These are phyloP conservation scores for Colletotrichum graminicola DNA, from an alignment of 2,329 filamentous ascomycete species.

Conservation along the genomic window DNA sequence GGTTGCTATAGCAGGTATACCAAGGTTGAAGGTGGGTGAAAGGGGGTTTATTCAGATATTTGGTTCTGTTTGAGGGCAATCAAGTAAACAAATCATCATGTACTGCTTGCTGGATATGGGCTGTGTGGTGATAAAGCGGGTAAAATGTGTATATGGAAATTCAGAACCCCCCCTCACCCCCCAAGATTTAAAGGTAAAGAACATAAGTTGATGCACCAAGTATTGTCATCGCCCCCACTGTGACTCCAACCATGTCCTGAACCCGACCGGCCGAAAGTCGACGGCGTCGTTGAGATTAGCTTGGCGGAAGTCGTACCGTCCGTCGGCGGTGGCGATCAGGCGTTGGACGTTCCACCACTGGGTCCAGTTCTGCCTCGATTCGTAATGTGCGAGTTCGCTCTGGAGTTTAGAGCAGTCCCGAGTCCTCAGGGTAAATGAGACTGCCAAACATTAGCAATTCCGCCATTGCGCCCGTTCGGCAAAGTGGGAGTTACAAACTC, in stretches of 20 bases:
- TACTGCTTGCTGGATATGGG: background rate
- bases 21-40: background rate
- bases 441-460: conserved; percentile 46
- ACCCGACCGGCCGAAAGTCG: conserved; percentile 61
- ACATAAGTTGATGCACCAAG: conserved; percentile 22
- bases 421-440: conserved; percentile 53
- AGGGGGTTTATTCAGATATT: background rate
- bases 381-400: conserved; percentile 56
- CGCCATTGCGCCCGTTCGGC: background rate
- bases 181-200: background rate
- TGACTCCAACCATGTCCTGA: conserved; percentile 67
- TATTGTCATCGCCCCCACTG: conserved; percentile 54
- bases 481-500: conserved; percentile 42
- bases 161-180: background rate
- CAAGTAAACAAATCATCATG: background rate
- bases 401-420: conserved; percentile 57
- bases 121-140: background rate
- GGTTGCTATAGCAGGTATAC: background rate
- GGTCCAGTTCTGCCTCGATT: conserved; percentile 60
- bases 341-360: conserved; percentile 69
- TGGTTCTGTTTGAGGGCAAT: background rate
- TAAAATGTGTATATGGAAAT: background rate
- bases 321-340: conserved; percentile 75
- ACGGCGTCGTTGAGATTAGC: conserved; percentile 70
- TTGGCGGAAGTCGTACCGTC: conserved; percentile 73